Evolutionary conservation across 2,329 filamentous ascomycete genomes (phyloP), one percentile per base, ranked within the genome.

Genomic region (Calonectria pseudoreteaudii): DNA sequence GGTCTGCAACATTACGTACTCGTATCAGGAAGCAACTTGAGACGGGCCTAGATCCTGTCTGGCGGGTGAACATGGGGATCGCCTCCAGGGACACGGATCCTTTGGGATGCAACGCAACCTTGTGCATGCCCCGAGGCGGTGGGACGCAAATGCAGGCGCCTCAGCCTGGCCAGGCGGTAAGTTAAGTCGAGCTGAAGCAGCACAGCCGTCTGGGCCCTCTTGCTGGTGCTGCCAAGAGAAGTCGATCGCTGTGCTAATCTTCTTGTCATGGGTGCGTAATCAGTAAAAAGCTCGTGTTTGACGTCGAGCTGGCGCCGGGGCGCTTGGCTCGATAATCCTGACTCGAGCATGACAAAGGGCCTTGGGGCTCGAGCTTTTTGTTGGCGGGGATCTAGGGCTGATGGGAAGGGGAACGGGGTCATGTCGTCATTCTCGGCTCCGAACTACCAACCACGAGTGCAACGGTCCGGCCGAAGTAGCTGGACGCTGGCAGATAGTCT

Each of bases 341-440:
- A 72, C 47, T 60, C 70, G 56, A 30, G 26, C 53, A 49, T 72
- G 70, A 72, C 70, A 72, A 72, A 72, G 44, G 36, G n/a, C n/a
- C 34, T 41, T 2, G 18, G 44, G 53, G 53, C n/a, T 60, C 10
- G 20, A 5, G 36, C 26, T 47, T 20, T 14, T 20, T 14, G 56
- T 28, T 38, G 14, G 56, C 23, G 56, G 56, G 18, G 56, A 38
- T 34, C 30, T 34, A 13, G 31, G 18, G 41, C 41, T 44, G 41
- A 9, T 44, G 41, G 38, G 38, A 41, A 41, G 28, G 28, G 28
- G 52, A 20, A 56, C 28, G 49, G 50, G 31, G 53, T n/a, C 11
- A 66, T 71, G 70, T 71, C 70, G 64, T 71, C 70, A 71, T 71
- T 71, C n/a, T 71, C 62, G 68, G 68, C 68, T 71, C 68, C 68